Evolutionary conservation across 768 basidiomycete species (phyloP).

Genomic region (Amanita pseudoporphyria): DNA sequence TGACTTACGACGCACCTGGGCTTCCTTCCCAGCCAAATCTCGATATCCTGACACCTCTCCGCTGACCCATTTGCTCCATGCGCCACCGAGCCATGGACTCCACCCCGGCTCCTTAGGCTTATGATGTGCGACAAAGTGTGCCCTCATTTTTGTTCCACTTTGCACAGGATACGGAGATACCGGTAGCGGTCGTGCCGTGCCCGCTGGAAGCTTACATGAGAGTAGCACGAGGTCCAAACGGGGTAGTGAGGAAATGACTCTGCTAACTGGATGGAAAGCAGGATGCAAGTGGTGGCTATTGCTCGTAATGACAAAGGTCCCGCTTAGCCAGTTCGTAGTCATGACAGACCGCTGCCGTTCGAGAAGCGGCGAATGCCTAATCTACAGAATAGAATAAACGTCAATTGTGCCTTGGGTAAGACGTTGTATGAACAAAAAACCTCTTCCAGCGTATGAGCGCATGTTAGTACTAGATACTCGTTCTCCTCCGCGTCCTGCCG

Average conservation of each 20-base stretch:
- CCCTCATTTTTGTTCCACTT: slow-evolving; percentile 33
- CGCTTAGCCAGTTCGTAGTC: slow-evolving; percentile 18
- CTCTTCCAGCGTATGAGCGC: slow-evolving; percentile 58
- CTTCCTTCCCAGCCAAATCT: slow-evolving; percentile 48
- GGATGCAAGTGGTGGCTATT: slow-evolving; percentile 19
- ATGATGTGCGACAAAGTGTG: slow-evolving; percentile 43
- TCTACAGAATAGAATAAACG: slow-evolving; percentile 10
- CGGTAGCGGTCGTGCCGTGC: slow-evolving; percentile 35
- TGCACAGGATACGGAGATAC: slow-evolving; percentile 55
- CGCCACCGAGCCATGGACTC: slow-evolving; percentile 43
- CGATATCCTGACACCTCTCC: slow-evolving; percentile 48
- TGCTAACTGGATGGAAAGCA: slow-evolving; percentile 29
- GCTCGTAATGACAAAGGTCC: slow-evolving; percentile 36
- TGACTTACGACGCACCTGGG: slow-evolving; percentile 28
- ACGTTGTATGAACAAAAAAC: slow-evolving; percentile 22
- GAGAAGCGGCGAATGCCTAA: slow-evolving; percentile 22
- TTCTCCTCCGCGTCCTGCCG: slow-evolving; percentile 5
- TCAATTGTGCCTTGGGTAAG: not conserved
- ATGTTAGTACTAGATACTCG: slow-evolving; percentile 37
- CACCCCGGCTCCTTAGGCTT: slow-evolving; percentile 30
- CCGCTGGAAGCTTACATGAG: slow-evolving; percentile 16
- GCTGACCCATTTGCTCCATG: slow-evolving; percentile 42
- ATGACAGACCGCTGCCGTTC: slow-evolving; percentile 14
- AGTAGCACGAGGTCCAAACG: slow-evolving; percentile 48
- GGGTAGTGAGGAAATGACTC: slow-evolving; percentile 47